phyloP scores from a whole-genome alignment of 2,329 filamentous ascomycete species.

The Pseudophaeomoniella oleicola region DNA sequence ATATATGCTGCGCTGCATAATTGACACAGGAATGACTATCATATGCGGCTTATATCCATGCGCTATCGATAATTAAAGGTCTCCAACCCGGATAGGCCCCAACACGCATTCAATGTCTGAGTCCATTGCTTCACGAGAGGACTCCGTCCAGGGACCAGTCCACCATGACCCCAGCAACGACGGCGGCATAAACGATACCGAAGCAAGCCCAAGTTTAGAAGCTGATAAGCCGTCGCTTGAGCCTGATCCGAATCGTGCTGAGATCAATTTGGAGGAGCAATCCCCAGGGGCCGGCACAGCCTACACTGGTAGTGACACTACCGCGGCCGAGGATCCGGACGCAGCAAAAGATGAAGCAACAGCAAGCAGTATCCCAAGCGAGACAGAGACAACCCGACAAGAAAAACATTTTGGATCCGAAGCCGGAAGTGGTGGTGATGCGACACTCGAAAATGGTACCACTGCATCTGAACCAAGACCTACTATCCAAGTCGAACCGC shows the following conservation, averaged over 20 bases:
- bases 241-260: slow-evolving; percentile 15
- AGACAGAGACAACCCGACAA: too few relatives aligned
- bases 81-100: slow-evolving; percentile 12
- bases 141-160: slow-evolving; percentile 13
- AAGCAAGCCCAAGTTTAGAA: slow-evolving; percentile 13
- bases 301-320: too few relatives aligned
- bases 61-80: too few relatives aligned
- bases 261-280: slow-evolving; percentile 13
- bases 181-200: slow-evolving; percentile 13
- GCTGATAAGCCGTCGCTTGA: slow-evolving; percentile 18
- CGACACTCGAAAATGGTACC: too few relatives aligned
- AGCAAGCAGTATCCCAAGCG: too few relatives aligned
- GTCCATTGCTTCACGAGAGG: slow-evolving; percentile 16
- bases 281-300: too few relatives aligned
- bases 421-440: too few relatives aligned
- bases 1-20: too few relatives aligned
- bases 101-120: slow-evolving; percentile 6
- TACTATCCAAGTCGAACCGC: too few relatives aligned
- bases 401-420: too few relatives aligned
- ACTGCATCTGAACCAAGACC: neutral
- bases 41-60: too few relatives aligned
- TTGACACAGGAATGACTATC: too few relatives aligned
- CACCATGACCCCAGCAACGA: slow-evolving; percentile 13
- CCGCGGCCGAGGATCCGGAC: slow-evolving; percentile 4
- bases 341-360: slow-evolving; percentile 11